These are phyloP conservation scores for Penicillium canariense DNA, from an alignment of 495 filamentous ascomycete genomes.

Conservation along the genomic window DNA sequence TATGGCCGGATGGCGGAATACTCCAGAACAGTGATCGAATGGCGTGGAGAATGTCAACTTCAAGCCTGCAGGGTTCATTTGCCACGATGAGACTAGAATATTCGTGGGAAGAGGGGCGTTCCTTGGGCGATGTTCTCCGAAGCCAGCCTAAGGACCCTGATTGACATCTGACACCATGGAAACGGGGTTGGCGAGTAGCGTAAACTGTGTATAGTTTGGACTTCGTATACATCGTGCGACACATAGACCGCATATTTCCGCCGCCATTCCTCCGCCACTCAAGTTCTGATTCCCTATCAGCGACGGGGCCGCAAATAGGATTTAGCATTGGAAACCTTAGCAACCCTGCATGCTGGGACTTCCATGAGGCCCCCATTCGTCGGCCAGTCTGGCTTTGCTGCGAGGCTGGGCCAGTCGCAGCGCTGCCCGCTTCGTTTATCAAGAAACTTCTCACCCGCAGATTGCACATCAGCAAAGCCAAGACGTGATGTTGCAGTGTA, in stretches of 20 bases:
- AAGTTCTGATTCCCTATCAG: background rate
- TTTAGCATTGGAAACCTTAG: background rate
- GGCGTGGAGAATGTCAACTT: background rate
- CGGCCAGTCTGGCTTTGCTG: background rate
- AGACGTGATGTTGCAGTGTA: slow-evolving; percentile 20
- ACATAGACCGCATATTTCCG: background rate
- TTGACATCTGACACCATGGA: background rate
- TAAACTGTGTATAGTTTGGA: no score
- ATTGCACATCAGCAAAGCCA: slow-evolving; percentile 1
- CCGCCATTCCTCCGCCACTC: background rate
- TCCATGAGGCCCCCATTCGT: background rate
- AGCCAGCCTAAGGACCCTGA: no score
- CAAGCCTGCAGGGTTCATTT: background rate
- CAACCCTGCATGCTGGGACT: background rate
- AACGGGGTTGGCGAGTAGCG: no score
- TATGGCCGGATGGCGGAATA: slow-evolving; percentile 21
- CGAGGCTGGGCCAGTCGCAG: background rate
- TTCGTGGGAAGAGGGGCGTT: background rate
- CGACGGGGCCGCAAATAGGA: background rate
- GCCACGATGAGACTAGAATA: background rate
- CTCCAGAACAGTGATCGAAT: background rate
- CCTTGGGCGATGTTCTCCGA: background rate
- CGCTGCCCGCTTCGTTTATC: slow-evolving; percentile 14
- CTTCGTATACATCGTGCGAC: background rate
- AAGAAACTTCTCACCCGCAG: background rate